phyloP scores from a whole-genome alignment of 75 land plant genomes.

The Selaginella moellendorffii region DNA sequence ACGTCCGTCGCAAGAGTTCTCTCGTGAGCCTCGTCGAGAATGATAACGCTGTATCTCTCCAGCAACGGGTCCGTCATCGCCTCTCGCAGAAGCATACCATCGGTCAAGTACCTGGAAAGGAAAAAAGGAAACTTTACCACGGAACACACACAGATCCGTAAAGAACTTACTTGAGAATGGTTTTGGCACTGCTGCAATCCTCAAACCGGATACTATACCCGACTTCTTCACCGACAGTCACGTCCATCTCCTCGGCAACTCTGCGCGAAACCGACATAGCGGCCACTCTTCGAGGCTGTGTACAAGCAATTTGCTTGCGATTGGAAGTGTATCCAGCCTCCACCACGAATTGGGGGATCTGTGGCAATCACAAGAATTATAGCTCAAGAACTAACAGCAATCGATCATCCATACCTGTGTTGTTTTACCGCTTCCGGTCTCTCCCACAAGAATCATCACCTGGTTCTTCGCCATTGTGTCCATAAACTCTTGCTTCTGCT shows the following conservation, averaged over 20 bases:
- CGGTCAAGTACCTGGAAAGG: slow-evolving; percentile 38
- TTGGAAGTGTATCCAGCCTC: not conserved
- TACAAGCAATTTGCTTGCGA: not conserved
- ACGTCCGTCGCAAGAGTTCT: slow-evolving; percentile 3
- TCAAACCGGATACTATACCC: slow-evolving; percentile 4
- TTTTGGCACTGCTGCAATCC: slow-evolving; percentile 4
- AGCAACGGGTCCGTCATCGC: slow-evolving; percentile 20
- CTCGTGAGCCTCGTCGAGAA: slow-evolving; percentile 93
- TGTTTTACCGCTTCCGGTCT: slow-evolving; percentile 8
- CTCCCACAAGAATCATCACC: slow-evolving; percentile 8
- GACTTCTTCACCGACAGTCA: slow-evolving; percentile 4
- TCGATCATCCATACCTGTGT: too few species aligned
- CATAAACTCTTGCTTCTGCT: slow-evolving; percentile 2
- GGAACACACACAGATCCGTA: not conserved
- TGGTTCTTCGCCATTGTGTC: not conserved
- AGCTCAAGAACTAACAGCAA: not conserved
- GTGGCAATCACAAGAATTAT: not conserved
- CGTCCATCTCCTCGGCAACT: slow-evolving; percentile 10
- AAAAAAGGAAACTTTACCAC: not conserved
- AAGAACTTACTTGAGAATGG: slow-evolving; percentile 3
- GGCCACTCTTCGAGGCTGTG: slow-evolving; percentile 5
- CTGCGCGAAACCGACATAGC: not conserved
- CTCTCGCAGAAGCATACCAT: slow-evolving; percentile 24
- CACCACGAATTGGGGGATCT: slow-evolving; percentile 5
- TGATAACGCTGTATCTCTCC: slow-evolving; percentile 1